Conservation (phyloP, 345 rosid species). For the Capsella bursapastoris region DNA sequence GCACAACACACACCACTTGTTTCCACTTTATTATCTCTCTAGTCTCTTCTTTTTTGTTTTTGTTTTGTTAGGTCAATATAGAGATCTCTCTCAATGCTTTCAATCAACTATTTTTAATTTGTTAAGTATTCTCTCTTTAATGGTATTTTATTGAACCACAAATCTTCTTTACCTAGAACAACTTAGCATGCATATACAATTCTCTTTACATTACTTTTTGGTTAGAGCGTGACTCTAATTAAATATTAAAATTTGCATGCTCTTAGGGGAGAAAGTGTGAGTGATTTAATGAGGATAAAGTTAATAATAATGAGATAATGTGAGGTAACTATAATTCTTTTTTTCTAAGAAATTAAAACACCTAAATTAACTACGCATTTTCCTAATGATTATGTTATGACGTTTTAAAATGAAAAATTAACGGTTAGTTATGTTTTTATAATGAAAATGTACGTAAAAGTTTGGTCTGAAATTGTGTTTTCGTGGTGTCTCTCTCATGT, state of each 20-base stretch:
- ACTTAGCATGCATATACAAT: neutral
- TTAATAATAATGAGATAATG: neutral
- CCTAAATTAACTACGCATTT: neutral
- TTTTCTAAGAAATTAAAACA: neutral
- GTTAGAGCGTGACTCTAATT: neutral
- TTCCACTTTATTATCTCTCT: constrained; percentile 32
- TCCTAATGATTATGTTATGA: neutral
- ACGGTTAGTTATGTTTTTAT: neutral
- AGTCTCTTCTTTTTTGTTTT: neutral
- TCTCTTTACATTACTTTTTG: neutral
- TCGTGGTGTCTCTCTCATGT: too few relatives aligned
- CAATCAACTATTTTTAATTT: neutral
- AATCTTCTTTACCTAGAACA: neutral
- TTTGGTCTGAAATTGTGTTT: too few relatives aligned
- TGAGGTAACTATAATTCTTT: neutral
- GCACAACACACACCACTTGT: constrained; percentile 34
- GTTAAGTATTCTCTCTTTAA: neutral
- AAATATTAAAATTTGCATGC: neutral
- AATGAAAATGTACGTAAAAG: neutral
- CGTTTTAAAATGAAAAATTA: too few relatives aligned
- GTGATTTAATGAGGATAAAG: neutral
- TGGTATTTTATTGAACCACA: constrained; percentile 8
- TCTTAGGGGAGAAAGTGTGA: neutral
- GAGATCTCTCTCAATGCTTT: constrained; percentile 20
- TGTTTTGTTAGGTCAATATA: constrained; percentile 31